Evolutionary conservation across 352 stramenopile genomes (phyloP).

Genomic region (Thraustotheca clavata): DNA sequence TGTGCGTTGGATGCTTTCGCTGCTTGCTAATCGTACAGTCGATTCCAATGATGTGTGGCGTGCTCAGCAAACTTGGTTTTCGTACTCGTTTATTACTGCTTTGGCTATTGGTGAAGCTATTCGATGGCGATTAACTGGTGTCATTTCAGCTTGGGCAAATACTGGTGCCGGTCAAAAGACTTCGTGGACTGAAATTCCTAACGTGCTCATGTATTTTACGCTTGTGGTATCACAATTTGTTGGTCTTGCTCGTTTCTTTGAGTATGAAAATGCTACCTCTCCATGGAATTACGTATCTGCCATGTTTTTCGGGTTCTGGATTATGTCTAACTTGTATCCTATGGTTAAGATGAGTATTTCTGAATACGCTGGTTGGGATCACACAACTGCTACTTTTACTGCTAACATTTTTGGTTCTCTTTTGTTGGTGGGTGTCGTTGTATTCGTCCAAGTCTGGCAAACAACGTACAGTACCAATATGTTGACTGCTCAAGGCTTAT

Average conservation of each 20-base stretch:
- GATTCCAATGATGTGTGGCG: conserved; percentile 87
- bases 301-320: conserved; percentile 84
- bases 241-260: conserved; percentile 75
- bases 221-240: conserved; percentile 63
- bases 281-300: conserved; percentile 85
- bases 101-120: conserved; percentile 77
- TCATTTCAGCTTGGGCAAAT: conserved; percentile 84
- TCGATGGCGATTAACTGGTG: conserved; percentile 67
- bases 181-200: conserved; percentile 82
- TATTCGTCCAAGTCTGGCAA: conserved; percentile 86
- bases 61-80: conserved; percentile 86
- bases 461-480: conserved; percentile 75
- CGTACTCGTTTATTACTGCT: conserved; percentile 84
- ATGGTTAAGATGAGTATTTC: conserved; percentile 90
- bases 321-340: conserved; percentile 80
- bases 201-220: conserved; percentile 85
- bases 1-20: conserved; percentile 67
- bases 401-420: conserved; percentile 79
- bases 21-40: conserved; percentile 76
- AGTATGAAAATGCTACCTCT: conserved; percentile 83
- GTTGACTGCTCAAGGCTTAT: conserved; percentile 37
- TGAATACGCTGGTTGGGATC: conserved; percentile 84
- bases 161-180: conserved; percentile 85
- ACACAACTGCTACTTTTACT: conserved; percentile 74
- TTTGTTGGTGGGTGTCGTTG: conserved; percentile 71